Percentiles rank a stretch among this genome's conserved stretches.
phyloP scores from a whole-genome alignment of 2,329 filamentous ascomycete genomes.

The Zasmidium citrigriseum region DNA sequence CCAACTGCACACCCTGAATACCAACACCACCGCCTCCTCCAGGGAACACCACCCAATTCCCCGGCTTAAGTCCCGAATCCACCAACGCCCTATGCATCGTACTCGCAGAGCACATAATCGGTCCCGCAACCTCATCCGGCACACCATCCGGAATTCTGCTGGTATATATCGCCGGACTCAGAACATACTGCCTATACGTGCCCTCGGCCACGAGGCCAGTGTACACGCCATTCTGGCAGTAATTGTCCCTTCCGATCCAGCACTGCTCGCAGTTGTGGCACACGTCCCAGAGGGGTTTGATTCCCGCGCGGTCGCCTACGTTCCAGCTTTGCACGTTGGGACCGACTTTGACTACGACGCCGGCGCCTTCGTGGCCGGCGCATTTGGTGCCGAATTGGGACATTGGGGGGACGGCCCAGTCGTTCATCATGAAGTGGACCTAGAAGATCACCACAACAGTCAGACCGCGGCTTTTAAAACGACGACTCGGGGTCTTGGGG shows the following conservation, averaged over 20 bases:
- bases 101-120: conserved; percentile 61
- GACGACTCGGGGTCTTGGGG: no score
- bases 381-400: conserved; percentile 37
- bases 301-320: conserved; percentile 55
- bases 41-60: conserved; percentile 58
- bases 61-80: conserved; percentile 51
- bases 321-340: conserved; percentile 55
- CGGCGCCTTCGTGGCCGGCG: conserved; percentile 55
- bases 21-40: conserved; percentile 59
- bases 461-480: no score
- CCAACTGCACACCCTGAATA: conserved; percentile 54
- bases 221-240: conserved; percentile 49
- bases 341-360: conserved; percentile 59
- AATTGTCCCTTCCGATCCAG: conserved; percentile 55
- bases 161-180: conserved; percentile 57
- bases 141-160: conserved; percentile 58
- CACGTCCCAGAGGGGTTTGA: conserved; percentile 52
- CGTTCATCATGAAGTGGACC: conserved; percentile 31
- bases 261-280: conserved; percentile 53
- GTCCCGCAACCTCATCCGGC: conserved; percentile 57
- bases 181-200: conserved; percentile 62
- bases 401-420: conserved; percentile 54
- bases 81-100: conserved; percentile 61
- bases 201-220: conserved; percentile 49
- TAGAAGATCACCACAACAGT: no score